Conservation (phyloP, 441 rosid species). For the Macaranga tanarius region DNA sequence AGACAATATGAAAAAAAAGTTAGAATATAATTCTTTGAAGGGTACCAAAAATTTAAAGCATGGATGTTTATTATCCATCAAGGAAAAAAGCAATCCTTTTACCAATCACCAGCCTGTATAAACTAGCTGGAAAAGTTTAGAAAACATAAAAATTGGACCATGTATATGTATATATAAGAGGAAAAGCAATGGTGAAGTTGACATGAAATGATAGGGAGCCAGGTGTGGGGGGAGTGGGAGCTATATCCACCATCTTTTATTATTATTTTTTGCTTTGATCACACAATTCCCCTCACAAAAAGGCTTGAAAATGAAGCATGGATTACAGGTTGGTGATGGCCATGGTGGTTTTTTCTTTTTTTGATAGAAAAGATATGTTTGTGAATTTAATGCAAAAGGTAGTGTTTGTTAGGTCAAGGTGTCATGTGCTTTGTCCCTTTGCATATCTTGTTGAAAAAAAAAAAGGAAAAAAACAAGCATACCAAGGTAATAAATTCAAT, state of each 20-base stretch:
- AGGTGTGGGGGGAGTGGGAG: slow-evolving; percentile 5
- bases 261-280: neutral
- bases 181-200: neutral
- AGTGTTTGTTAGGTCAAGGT: slow-evolving; percentile 34
- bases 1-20: no score
- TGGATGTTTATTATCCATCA: neutral
- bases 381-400: slow-evolving; percentile 22
- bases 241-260: neutral
- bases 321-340: neutral
- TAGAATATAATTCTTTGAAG: no score
- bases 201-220: neutral
- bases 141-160: neutral
- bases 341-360: neutral
- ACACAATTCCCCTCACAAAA: neutral
- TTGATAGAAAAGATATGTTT: neutral
- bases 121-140: neutral
- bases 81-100: neutral
- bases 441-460: neutral
- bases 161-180: no score
- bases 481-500: neutral
- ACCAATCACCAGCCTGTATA: slow-evolving; percentile 9
- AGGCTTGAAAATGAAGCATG: slow-evolving; percentile 28
- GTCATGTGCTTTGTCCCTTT: slow-evolving; percentile 29
- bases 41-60: no score
- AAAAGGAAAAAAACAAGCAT: neutral